Evolutionary conservation across 2,329 filamentous ascomycete genomes (phyloP).

Genomic region (Paecilomyces niveus): DNA sequence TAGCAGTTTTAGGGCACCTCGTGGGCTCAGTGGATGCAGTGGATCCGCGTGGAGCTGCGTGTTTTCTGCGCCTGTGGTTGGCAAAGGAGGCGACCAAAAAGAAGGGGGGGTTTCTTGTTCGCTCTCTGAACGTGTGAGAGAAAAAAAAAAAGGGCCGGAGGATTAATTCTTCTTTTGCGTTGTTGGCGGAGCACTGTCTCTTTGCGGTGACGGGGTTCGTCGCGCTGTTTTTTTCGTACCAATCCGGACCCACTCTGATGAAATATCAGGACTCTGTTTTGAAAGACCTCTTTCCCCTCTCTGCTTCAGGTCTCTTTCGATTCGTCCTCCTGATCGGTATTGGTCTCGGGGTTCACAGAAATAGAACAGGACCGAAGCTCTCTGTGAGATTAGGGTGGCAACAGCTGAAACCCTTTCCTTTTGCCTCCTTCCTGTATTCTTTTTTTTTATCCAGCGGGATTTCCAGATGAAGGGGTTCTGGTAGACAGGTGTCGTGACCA

Average conservation of each 20-base stretch:
- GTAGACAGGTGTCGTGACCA: constrained; percentile 10
- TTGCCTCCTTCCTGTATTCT: constrained; percentile 4
- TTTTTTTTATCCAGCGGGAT: constrained; percentile 1
- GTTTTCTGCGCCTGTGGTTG: constrained; percentile 15
- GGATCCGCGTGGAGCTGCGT: constrained; percentile 22
- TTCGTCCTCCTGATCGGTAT: constrained; percentile 1
- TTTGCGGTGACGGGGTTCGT: constrained; percentile 7
- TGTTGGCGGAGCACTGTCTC: constrained; percentile 8
- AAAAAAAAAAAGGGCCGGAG: background rate
- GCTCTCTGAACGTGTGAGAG: background rate
- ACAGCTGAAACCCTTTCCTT: constrained; percentile 14
- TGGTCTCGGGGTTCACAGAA: background rate
- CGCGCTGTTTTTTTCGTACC: constrained; percentile 4
- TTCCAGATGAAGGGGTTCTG: constrained; percentile 5
- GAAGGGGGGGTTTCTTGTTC: constrained; percentile 2
- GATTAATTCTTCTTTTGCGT: constrained; percentile 3
- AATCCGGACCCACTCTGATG: constrained; percentile 9
- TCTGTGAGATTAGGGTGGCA: background rate
- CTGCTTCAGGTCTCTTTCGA: constrained; percentile 1
- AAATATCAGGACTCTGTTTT: constrained; percentile 3
- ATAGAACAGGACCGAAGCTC: background rate
- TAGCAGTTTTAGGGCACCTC: constrained; percentile 21
- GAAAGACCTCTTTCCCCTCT: constrained; percentile 1
- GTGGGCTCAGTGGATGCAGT: constrained; percentile 32
- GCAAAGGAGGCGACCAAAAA: background rate